These are phyloP conservation scores for Dictyostelium capitatum DNA, from an alignment of 78 protist genomes.

Conservation along the genomic window DNA sequence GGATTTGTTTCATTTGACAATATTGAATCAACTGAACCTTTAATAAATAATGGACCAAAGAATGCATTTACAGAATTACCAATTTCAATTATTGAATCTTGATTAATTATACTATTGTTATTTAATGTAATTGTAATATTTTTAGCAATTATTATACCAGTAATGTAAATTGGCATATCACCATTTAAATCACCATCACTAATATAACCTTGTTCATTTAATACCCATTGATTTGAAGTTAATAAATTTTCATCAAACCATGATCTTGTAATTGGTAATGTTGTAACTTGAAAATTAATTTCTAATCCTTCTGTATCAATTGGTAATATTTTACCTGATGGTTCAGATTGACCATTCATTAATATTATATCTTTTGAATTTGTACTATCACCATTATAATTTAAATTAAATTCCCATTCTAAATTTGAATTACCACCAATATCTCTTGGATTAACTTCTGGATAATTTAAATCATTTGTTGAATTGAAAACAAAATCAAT, in stretches of 20 bases:
- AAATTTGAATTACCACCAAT: neutral
- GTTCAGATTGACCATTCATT: too few species aligned
- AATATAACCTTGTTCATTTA: neutral
- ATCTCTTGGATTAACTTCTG: neutral
- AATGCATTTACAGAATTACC: neutral
- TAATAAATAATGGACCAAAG: neutral
- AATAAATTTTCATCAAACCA: neutral
- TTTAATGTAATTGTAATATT: neutral
- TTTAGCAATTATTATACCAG: neutral
- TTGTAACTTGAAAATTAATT: neutral
- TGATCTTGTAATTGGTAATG: neutral
- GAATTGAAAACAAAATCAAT: neutral
- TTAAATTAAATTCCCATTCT: too few species aligned
- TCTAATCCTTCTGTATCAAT: neutral
- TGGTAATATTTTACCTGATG: too few species aligned
- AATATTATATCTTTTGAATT: too few species aligned
- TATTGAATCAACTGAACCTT: neutral
- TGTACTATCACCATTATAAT: too few species aligned
- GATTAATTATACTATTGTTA: neutral
- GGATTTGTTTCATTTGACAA: neutral
- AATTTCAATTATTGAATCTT: neutral
- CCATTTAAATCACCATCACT: neutral
- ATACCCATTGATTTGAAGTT: neutral
- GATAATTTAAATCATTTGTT: neutral
- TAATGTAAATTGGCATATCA: neutral